Percentiles rank a stretch among this genome's conserved stretches.
Conservation (phyloP, 805 yeast genomes). For the Suhomyces xylopsoci region DNA sequence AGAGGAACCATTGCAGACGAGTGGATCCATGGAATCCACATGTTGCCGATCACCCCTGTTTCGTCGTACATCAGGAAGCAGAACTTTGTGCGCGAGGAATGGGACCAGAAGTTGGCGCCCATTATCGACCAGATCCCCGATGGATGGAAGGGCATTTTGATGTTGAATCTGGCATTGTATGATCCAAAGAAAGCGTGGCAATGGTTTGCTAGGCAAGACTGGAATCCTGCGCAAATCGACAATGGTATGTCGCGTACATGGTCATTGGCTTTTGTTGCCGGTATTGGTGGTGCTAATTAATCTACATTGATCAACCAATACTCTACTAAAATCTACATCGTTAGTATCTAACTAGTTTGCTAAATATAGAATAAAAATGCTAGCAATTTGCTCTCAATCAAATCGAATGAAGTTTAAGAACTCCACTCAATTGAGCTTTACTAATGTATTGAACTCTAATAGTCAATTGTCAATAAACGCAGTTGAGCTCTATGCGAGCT, state of each 20-base stretch:
- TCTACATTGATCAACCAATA: too few relatives aligned
- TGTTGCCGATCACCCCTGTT: slow-evolving; percentile 68
- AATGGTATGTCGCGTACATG: slow-evolving; percentile 85
- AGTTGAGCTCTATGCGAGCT: too few relatives aligned
- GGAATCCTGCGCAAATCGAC: slow-evolving; percentile 60
- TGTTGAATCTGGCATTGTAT: slow-evolving; percentile 69
- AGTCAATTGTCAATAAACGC: too few relatives aligned
- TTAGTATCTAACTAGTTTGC: too few relatives aligned
- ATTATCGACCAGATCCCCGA: slow-evolving; percentile 50
- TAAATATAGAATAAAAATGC: too few relatives aligned
- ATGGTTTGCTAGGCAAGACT: slow-evolving; percentile 47
- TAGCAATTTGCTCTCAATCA: too few relatives aligned
- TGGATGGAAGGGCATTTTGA: slow-evolving; percentile 73
- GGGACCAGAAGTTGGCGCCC: slow-evolving; percentile 48
- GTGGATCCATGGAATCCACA: slow-evolving; percentile 77
- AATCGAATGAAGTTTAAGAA: too few relatives aligned
- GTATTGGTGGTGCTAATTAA: slow-evolving; percentile 30
- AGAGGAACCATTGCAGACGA: slow-evolving; percentile 53
- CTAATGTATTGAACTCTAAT: too few relatives aligned
- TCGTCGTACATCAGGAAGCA: slow-evolving; percentile 58
- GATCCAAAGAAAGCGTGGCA: slow-evolving; percentile 56
- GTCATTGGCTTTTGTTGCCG: slow-evolving; percentile 76
- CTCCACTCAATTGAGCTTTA: too few relatives aligned
- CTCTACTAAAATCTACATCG: too few relatives aligned
- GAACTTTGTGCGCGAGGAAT: slow-evolving; percentile 58